phyloP scores from a whole-genome alignment of 805 yeast species.

The Candida broadrunensis region DNA sequence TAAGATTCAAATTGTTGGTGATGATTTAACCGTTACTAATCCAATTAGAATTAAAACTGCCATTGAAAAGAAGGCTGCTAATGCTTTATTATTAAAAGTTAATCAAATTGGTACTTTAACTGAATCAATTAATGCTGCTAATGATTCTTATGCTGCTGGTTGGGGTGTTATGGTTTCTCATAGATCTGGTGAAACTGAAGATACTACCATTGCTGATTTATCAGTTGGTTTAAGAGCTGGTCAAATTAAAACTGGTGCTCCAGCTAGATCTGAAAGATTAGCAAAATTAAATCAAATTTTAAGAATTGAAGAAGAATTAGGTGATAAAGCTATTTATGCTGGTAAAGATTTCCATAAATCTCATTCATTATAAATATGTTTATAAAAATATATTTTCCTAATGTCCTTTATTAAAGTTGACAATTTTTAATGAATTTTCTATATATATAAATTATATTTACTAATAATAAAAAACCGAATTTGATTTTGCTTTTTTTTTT shows the following conservation, averaged over 20 bases:
- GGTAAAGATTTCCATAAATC: constrained; percentile 81
- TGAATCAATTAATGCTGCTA: constrained; percentile 96
- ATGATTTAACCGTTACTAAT: constrained; percentile 98
- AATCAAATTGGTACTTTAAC: constrained; percentile 97
- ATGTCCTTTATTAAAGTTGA: not conserved
- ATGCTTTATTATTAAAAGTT: constrained; percentile 93
- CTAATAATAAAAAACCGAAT: not conserved
- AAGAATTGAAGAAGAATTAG: constrained; percentile 98
- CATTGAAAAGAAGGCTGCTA: constrained; percentile 93
- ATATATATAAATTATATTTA: not conserved
- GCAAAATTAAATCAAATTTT: constrained; percentile 98
- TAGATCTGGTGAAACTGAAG: constrained; percentile 99
- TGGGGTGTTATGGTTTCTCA: constrained; percentile 99
- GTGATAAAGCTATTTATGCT: constrained; percentile 95
- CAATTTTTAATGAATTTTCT: not conserved
- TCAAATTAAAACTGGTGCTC: constrained; percentile 99
- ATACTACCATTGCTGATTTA: constrained; percentile 96
- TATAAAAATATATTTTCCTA: not conserved
- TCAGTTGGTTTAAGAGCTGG: constrained; percentile 97
- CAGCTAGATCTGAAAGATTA: constrained; percentile 99
- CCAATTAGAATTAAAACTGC: constrained; percentile 92
- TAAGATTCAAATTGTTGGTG: constrained; percentile 89
- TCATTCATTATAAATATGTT: constrained; percentile 32
- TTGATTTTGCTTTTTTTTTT: too few species aligned
- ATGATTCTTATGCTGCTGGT: constrained; percentile 90